Percentiles rank a stretch among this genome's conserved stretches.
Evolutionary conservation across 1,284 basidiomycete species (phyloP).

Genomic region (Naganishia liquefaciens): DNA sequence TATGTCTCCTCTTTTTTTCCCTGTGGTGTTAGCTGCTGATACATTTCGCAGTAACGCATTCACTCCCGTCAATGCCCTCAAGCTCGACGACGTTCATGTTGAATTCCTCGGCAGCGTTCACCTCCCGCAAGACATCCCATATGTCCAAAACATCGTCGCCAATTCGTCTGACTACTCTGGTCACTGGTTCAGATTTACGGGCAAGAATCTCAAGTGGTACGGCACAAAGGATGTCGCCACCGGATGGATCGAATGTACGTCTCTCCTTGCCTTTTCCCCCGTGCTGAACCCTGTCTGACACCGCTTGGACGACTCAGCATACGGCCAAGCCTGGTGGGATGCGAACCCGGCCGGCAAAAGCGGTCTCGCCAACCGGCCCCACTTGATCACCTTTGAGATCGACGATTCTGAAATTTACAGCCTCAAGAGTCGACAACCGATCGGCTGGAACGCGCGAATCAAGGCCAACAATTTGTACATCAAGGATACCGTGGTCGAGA

Average conservation of each 20-base stretch:
- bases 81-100: conserved; percentile 55
- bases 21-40: neutral
- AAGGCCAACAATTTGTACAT: conserved; percentile 57
- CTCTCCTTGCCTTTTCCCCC: neutral
- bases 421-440: conserved; percentile 58
- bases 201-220: conserved; percentile 35
- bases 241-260: conserved; percentile 45
- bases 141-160: conserved; percentile 50
- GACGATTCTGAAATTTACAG: conserved; percentile 55
- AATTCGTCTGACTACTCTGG: conserved; percentile 48
- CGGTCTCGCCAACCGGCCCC: conserved; percentile 51
- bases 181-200: conserved; percentile 37
- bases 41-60: conserved; percentile 36
- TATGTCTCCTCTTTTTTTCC: conserved; percentile 24
- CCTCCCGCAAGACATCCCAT: conserved; percentile 56
- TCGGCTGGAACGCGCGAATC: conserved; percentile 59
- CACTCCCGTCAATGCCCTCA: conserved; percentile 37
- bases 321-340: conserved; percentile 60
- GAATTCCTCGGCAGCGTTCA: conserved; percentile 56
- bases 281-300: neutral
- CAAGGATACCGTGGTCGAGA: conserved; percentile 58
- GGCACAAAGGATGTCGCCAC: conserved; percentile 37
- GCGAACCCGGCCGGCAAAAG: conserved; percentile 50
- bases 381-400: conserved; percentile 59
- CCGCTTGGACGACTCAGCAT: neutral